These are phyloP conservation scores for Rubia tinctorum DNA, from an alignment of 305 asterid species.

Conservation along the genomic window DNA sequence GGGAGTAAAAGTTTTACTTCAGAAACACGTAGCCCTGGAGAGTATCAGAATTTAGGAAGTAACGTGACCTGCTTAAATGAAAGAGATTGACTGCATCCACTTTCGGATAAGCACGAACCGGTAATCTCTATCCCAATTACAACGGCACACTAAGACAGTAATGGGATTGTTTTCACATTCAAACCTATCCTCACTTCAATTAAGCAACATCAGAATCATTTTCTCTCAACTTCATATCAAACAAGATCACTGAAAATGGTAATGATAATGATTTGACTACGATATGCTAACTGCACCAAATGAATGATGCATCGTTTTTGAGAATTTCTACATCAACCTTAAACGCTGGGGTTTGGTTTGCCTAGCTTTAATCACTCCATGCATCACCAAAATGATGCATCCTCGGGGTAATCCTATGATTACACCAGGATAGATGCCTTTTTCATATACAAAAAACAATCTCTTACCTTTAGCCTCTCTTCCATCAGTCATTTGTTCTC, in stretches of 20 bases:
- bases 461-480: neutral
- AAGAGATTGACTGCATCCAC: neutral
- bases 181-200: neutral
- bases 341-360: neutral
- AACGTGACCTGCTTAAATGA: neutral
- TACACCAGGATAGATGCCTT: slow-evolving; percentile 15
- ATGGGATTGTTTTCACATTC: too few relatives aligned
- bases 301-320: neutral
- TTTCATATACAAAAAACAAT: slow-evolving; percentile 31
- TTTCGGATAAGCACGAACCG: too few relatives aligned
- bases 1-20: too few relatives aligned
- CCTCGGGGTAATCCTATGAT: slow-evolving; percentile 8
- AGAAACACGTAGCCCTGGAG: too few relatives aligned
- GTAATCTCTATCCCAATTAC: too few relatives aligned
- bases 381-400: slow-evolving; percentile 8
- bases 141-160: too few relatives aligned
- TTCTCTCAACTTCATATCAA: slow-evolving; percentile 1
- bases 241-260: neutral
- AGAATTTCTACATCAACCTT: neutral
- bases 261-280: neutral
- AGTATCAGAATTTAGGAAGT: neutral
- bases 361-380: neutral
- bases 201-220: neutral
- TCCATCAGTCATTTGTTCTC: neutral
- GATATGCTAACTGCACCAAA: slow-evolving; percentile 1